Base-by-base conservation (phyloP, 352 stramenopile genomes). In the Phytophthora hibernalis region DNA sequence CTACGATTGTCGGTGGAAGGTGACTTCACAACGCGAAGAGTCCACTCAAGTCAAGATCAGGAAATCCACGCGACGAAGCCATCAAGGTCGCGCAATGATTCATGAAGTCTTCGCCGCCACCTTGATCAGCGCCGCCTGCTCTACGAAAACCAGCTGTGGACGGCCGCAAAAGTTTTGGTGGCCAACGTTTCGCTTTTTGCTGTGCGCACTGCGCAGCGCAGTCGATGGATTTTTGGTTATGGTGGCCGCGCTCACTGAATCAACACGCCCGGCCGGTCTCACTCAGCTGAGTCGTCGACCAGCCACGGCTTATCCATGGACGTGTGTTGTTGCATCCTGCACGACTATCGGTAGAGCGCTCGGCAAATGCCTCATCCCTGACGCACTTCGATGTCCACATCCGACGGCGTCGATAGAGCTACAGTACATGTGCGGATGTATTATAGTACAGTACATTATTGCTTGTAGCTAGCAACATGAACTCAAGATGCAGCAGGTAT, bases 181-280 rank as follows among this genome's bases (percentile, higher is more conserved):
- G 37, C 37, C 37, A 18, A 43, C 37, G 42, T 47, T 18, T 31
- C n/a, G 37, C 52, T 20, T 59, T 59, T 68, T 69, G 61, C 54
- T 63, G 44, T 58, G 43, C 40, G 60, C 43, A 44, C 13, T 35
- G 30, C 38, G 12, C 22, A 13, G 31, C 13, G 20, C 20, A 9
- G 26, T 38, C n/a, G n/a, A n/a, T 64, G 61, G 61, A 69, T 69
- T 69, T 64, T 68, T 49, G 15, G 4, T 18, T 40, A 5, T 13
- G 24, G 5, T 11, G 16, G 35, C 26, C 42, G 18, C 21, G 43
- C 43, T 68, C 53, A 68, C 44, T 8, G 12, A 13, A 40, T 8
- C 16, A 16, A 43, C 16, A 43, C 20, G 42, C 18, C 21, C 42
- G 42, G 26, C 6, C 26, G 5, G 2, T 7, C 26, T 31, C 40